phyloP scores from a whole-genome alignment of 2,329 filamentous ascomycete species.

The Hortaea werneckii region DNA sequence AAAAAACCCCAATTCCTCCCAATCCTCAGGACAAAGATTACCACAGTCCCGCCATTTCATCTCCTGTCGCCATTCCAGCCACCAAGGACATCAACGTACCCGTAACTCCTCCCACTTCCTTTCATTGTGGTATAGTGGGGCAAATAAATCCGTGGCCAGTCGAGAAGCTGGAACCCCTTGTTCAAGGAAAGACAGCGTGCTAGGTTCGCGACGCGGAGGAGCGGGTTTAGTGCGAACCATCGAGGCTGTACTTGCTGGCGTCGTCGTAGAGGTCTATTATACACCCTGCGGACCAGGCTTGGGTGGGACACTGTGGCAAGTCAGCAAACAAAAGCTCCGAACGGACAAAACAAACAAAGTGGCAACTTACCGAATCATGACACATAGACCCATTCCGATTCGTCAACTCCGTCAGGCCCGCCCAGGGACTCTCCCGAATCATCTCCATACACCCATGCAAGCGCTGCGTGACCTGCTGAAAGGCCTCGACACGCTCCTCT shows the following conservation, averaged over 20 bases:
- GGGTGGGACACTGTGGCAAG: constrained; percentile 64
- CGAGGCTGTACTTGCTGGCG: constrained; percentile 37
- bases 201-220: too few relatives aligned
- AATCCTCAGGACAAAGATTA: too few relatives aligned
- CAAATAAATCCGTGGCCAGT: too few relatives aligned
- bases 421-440: constrained; percentile 73
- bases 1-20: too few relatives aligned
- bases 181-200: too few relatives aligned
- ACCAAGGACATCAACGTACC: too few relatives aligned
- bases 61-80: too few relatives aligned
- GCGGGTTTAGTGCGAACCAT: not conserved
- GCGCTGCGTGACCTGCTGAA: constrained; percentile 85
- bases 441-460: constrained; percentile 76
- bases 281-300: constrained; percentile 92
- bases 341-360: not conserved
- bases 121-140: too few relatives aligned
- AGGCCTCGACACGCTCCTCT: constrained; percentile 70
- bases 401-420: constrained; percentile 83
- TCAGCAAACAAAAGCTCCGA: constrained; percentile 21
- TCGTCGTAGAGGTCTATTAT: constrained; percentile 95
- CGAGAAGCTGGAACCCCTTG: too few relatives aligned
- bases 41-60: too few relatives aligned
- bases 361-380: constrained; percentile 63
- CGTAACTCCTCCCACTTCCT: too few relatives aligned
- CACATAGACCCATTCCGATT: constrained; percentile 81